Base-by-base conservation (phyloP, 177 flowering plant genomes). In the Telopea speciosissima region DNA sequence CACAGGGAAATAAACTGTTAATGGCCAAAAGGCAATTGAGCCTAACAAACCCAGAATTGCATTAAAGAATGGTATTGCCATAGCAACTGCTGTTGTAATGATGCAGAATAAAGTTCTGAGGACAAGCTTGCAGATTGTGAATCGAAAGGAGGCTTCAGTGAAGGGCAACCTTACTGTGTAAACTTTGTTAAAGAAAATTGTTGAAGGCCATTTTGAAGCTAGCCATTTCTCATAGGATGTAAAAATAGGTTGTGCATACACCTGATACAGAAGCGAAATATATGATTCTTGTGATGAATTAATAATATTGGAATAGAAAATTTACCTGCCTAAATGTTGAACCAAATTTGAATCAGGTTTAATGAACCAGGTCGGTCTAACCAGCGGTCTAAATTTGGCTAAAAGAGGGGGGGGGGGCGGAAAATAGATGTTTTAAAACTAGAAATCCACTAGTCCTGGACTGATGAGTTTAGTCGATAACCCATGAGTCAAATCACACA, bases 51-150 rank as follows among this genome's bases (percentile, higher is more conserved):
- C 81, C 31, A 80, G 21, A 23, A 82, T 68, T 1, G 78, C 78
- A 65, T 82, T 82, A 77, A 82, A 82, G 80, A 80, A 82, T 19
- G 83, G 85, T 40, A 82, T 60, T 70, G 80, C 31, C 80, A 80
- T 80, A 0, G 83, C 78, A 12, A 82, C 73, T 31, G 31, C 8
- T 1, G 81, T 80, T 4, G 85, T 78, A 42, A 74, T 68, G 21
- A 74, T 45, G 21, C 80, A 77, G 45, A 74, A 78, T 3, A 63
- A 12, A 12, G 81, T 56, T n/a, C 83, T 74, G 0, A 76, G 52
- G 60, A 80, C 23, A 26, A 81, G 77, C 73, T 56, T 78, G 63
- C 64, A 60, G 3, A 72, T 40, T 23, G 79, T 79, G 68, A 76
- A 72, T n/a, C 58, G 63, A 3, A 78, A 42, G 21, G 25, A 14